A percentile compares a stretch with the other conserved stretches of the same genome.
phyloP scores from a whole-genome alignment of 352 stramenopile species.

The Halophytophthora batemanensis region DNA sequence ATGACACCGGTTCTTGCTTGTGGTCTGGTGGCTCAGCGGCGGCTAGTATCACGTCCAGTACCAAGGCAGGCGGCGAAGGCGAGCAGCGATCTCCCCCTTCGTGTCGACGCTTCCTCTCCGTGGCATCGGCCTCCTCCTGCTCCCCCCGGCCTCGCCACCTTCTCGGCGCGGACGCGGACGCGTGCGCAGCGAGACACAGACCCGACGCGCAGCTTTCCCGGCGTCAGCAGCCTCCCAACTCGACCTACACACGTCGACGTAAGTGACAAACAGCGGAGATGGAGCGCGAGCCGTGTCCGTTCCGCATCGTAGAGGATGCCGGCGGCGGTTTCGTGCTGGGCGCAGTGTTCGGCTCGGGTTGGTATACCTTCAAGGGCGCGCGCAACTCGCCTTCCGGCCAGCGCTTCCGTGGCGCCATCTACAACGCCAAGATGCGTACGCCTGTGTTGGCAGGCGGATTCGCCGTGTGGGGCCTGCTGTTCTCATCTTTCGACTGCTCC shows the following conservation, averaged over 20 bases:
- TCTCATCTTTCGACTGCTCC: slow-evolving; percentile 97
- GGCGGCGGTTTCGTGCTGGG: slow-evolving; percentile 97
- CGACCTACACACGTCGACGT: background rate
- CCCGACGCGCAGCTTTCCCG: too few species aligned
- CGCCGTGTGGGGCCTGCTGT: slow-evolving; percentile 96
- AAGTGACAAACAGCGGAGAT: slow-evolving; percentile 19
- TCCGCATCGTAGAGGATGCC: slow-evolving; percentile 98
- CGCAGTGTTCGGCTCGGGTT: slow-evolving; percentile 93
- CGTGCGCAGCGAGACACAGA: too few species aligned
- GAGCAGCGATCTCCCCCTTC: too few species aligned
- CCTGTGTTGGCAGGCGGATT: slow-evolving; percentile 93
- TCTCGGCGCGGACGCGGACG: too few species aligned
- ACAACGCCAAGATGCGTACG: slow-evolving; percentile 93
- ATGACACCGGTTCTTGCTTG: too few species aligned
- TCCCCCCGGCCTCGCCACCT: too few species aligned
- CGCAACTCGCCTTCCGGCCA: slow-evolving; percentile 92
- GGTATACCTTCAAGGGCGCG: slow-evolving; percentile 95
- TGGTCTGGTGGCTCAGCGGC: too few species aligned
- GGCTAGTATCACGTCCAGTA: too few species aligned
- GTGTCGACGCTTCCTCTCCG: too few species aligned
- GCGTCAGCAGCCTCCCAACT: too few species aligned
- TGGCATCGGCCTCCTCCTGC: too few species aligned
- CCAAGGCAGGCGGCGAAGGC: too few species aligned
- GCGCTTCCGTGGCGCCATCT: slow-evolving; percentile 88
- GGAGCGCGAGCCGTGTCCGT: slow-evolving; percentile 96